phyloP scores from a whole-genome alignment of 2,329 filamentous ascomycete genomes.

The Chrysoporthe cubensis region DNA sequence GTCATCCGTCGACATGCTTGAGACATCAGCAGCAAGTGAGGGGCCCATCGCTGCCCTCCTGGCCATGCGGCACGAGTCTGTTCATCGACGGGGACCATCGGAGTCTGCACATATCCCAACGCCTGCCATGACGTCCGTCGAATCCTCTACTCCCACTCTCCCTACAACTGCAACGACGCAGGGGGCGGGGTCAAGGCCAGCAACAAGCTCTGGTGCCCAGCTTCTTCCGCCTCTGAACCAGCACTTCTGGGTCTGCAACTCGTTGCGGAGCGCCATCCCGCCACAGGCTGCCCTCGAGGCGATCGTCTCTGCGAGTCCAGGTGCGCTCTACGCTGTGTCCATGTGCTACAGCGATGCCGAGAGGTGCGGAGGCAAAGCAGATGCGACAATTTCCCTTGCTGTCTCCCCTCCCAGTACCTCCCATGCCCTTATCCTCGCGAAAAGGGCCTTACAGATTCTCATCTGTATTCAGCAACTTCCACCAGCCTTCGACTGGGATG shows the following conservation, averaged over 20 bases:
- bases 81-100: constrained; percentile 20
- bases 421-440: constrained; percentile 54
- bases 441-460: constrained; percentile 50
- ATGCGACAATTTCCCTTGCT: constrained; percentile 32
- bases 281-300: constrained; percentile 39
- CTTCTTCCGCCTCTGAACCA: constrained; percentile 30
- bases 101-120: constrained; percentile 31
- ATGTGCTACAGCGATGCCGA: constrained; percentile 40
- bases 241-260: constrained; percentile 39
- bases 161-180: constrained; percentile 8
- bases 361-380: constrained; percentile 36
- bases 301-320: constrained; percentile 36
- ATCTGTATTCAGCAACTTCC: constrained; percentile 52
- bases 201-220: constrained; percentile 26
- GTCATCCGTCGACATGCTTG: constrained; percentile 35
- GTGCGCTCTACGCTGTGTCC: constrained; percentile 36
- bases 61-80: constrained; percentile 31
- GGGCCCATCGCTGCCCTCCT: constrained; percentile 38
- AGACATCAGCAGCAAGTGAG: constrained; percentile 36
- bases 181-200: neutral
- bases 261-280: constrained; percentile 41
- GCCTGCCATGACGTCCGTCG: constrained; percentile 27
- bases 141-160: constrained; percentile 24
- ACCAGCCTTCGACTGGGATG: constrained; percentile 36
- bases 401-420: constrained; percentile 40